Base-by-base conservation (phyloP, 768 basidiomycete species). In the Cubamyces sp. region DNA sequence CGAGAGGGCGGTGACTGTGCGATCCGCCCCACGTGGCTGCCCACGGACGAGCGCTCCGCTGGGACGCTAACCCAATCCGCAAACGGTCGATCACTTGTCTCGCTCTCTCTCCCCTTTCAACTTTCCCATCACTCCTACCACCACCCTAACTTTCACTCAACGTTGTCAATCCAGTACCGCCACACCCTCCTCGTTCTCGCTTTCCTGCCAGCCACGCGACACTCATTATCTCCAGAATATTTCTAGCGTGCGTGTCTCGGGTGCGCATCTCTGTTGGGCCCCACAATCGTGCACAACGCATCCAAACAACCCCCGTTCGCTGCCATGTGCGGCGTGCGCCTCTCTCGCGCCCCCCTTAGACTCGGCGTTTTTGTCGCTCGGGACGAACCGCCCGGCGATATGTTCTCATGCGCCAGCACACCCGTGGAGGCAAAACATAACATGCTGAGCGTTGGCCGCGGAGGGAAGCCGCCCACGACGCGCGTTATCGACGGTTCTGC, bases 1-100 rank as follows among this genome's bases (percentile, higher is more conserved):
- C 41, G 62, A 54, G 64, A 59, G 53, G 61, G 65, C 61, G 54
- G 65, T 60, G 65, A 57, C 43, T 64, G 62, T 58, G 57, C 62
- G 57, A 59, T 64, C 62, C 61, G 61, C 16, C 49, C 55, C 61
- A 62, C 61, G 61, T 62, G 61, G 61, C 61, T 18, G 5, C 21
- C 5, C 8, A 16, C 19, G 40, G 11, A 43, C 26, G 55, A 34
- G 61, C 61, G 61, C 61, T 62, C 61, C 61, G 61, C 55, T 40
- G 39, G 46, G n/a, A 54, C 26, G 11, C 26, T 21, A 45, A 51
- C 48, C 49, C 57, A 60, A 60, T 23, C 34, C 30, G 50, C 50
- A 53, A 47, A 37, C 43, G 34, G 50, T 40, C 46, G 39, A 48
- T 41, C 60, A 39, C 53, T 25, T 46, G 42, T 53, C 40, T 9